Conservation (phyloP, 345 rosid species). For the Eucalyptus decipiens region DNA sequence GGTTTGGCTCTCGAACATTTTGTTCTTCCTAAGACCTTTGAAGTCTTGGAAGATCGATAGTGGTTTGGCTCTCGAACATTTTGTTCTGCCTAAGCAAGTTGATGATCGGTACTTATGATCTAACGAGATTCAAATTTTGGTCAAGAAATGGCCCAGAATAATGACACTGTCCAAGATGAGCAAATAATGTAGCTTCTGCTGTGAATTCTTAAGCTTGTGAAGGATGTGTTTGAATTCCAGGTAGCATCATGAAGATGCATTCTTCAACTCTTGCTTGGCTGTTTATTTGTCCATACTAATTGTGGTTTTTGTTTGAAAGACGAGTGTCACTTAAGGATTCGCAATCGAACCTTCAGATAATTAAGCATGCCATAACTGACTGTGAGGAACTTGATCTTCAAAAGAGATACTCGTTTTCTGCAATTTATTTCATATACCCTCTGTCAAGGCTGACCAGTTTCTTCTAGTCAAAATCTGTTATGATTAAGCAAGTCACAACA, state of each 20-base stretch:
- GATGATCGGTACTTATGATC: background rate
- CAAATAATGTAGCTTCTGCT: background rate
- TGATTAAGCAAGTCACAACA: too few relatives aligned
- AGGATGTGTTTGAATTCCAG: background rate
- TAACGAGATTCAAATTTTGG: background rate
- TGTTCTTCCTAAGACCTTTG: too few relatives aligned
- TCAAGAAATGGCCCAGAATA: background rate
- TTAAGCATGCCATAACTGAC: too few relatives aligned
- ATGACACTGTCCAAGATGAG: background rate
- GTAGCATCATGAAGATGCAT: background rate
- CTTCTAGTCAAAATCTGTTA: too few relatives aligned
- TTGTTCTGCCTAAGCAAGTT: background rate
- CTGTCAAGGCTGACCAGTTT: too few relatives aligned
- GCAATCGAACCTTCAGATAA: too few relatives aligned
- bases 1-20: too few relatives aligned
- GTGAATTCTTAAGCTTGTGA: background rate
- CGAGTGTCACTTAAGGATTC: too few relatives aligned
- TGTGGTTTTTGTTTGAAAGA: too few relatives aligned
- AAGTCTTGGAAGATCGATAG: background rate
- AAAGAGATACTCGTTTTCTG: too few relatives aligned
- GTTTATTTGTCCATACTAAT: background rate
- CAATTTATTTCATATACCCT: too few relatives aligned
- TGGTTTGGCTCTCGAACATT: background rate
- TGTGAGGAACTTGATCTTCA: too few relatives aligned
- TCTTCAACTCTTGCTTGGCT: background rate